Conservation (phyloP, 2,329 filamentous ascomycete genomes). For the Whalleya microplaca region DNA sequence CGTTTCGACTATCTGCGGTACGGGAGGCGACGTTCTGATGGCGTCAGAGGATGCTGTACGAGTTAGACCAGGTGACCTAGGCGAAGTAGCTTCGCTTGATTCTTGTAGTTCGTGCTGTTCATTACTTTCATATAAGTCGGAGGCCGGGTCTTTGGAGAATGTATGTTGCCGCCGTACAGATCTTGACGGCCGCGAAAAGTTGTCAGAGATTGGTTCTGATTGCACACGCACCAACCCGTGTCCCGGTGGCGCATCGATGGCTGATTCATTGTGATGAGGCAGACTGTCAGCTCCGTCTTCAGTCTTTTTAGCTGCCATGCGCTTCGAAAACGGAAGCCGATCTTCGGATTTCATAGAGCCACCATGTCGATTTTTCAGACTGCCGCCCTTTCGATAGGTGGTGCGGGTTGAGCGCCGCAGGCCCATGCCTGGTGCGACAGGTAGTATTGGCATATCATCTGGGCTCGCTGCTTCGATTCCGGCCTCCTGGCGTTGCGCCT, state of each 20-base stretch:
- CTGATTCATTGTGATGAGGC: constrained; percentile 38
- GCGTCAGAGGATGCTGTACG: constrained; percentile 28
- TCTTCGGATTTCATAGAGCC: constrained; percentile 83
- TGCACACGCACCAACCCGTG: constrained; percentile 65
- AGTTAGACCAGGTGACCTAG: constrained; percentile 23
- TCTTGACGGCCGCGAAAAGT: constrained; percentile 64
- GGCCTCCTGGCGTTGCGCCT: constrained; percentile 50
- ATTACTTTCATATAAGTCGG: constrained; percentile 49
- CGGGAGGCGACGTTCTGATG: constrained; percentile 31
- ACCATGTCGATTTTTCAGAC: constrained; percentile 80
- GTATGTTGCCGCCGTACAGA: constrained; percentile 53
- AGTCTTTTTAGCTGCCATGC: constrained; percentile 64
- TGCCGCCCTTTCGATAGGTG: constrained; percentile 84
- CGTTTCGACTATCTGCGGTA: constrained; percentile 69
- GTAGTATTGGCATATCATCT: constrained; percentile 86
- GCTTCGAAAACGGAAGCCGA: constrained; percentile 73
- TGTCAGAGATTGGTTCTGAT: constrained; percentile 69
- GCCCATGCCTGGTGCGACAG: constrained; percentile 75
- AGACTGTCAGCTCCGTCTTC: constrained; percentile 55
- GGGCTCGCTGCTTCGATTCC: constrained; percentile 44
- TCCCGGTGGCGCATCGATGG: constrained; percentile 51
- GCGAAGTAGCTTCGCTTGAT: constrained; percentile 27
- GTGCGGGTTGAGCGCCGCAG: constrained; percentile 89
- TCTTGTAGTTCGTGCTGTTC: constrained; percentile 52
- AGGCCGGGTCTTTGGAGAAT: constrained; percentile 49